Base-by-base conservation (phyloP, 805 yeast genomes). In the Yarrowia sp. region DNA sequence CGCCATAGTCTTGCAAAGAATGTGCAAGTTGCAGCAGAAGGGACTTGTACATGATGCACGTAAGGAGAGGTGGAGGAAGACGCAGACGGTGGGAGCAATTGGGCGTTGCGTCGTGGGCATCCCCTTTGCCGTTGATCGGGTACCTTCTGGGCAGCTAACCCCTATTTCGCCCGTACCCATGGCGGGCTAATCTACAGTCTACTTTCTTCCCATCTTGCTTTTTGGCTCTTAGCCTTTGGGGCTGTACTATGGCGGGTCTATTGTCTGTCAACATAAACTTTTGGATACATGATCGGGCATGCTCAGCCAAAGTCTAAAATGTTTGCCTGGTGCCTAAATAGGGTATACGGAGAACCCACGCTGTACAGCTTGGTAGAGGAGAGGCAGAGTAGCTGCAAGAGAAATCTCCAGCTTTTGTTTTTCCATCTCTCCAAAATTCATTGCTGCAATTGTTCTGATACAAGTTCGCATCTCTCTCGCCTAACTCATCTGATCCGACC, bases 261-360 rank as follows among this genome's bases (percentile, higher is more conserved):
- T 51, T 51, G 58, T 51, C 15, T 35, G 15, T 17, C 32, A 11
- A 7, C 42, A 22, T 36, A 36, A 38, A 51, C 43, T 51, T 51
- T 22, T 13, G 8, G 8, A 22, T 14, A n/a, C 41, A 48, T 48
- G 41, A 48, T 48, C 55, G 55, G 43, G 58, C 43, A 38, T 50
- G 57, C 57, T 8, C 8, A 8, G 4, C 8, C 43, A 36, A 38
- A 51, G 33, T 33, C 15, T 35, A 28, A 28, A 8, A 6, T 51
- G 58, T 51, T 51, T 51, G 43, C 18, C 43, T 14, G 33, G 43
- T 36, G 17, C 58, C 58, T 36, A 51, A 51, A 51, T 51, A 51
- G 58, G 58, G 58, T 36, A 36, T 36, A 51, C 58, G 43, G 58
- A 36, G 41, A 35, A 36, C 42, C 7, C 8, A 15, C 28, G 32